Evolutionary conservation across 345 rosid genomes (phyloP), one percentile per base, ranked within the genome.

Genomic region (Aegle marmelos): DNA sequence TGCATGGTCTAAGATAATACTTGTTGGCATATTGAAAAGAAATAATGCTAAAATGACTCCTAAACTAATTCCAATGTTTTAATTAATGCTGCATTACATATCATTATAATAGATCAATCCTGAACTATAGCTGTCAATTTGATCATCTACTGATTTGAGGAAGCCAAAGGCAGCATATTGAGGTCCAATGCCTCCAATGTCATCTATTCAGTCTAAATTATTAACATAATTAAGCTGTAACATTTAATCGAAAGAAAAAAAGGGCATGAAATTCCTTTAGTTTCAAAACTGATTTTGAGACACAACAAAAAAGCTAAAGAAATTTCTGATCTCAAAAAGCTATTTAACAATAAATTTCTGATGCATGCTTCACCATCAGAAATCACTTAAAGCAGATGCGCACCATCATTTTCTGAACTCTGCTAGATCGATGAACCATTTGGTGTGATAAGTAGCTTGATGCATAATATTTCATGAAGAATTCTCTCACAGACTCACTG

Each of bases 401-500:
- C 81, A 96, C 99, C 98, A 90, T 84, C 70, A 96, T 78, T 83
- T 88, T 92, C 81, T 90, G 88, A 77, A 94, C 80, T 62, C 86
- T 76, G 64, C 97, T 87, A 76, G 82, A 78, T 25, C 72, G 88
- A 84, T 90, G 89, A 74, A 94, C 93, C 92, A 94, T 91, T 72
- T 94, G 94, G 79, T 94, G 97, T 48, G 97, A 89, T 86, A 96
- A 54, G 79, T 96, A 96, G 83, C 90, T 89, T 45, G 89, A 79
- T 81, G 89, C 83, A 86, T 96, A 92, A 83, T 91, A 96, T 58
- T 82, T 86, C 37, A 86, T 67, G 80, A 92, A 96, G 83, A 85
- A 96, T 25, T 84, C 85, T 72, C 74, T 76, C 70, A 96, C 97
- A 69, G 95, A 53, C 41, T 89, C 88, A 79, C 89, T 92, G 82